Base-by-base conservation (phyloP, 192 early-diverging fungal genomes). In the Rhizophagus sp. region DNA sequence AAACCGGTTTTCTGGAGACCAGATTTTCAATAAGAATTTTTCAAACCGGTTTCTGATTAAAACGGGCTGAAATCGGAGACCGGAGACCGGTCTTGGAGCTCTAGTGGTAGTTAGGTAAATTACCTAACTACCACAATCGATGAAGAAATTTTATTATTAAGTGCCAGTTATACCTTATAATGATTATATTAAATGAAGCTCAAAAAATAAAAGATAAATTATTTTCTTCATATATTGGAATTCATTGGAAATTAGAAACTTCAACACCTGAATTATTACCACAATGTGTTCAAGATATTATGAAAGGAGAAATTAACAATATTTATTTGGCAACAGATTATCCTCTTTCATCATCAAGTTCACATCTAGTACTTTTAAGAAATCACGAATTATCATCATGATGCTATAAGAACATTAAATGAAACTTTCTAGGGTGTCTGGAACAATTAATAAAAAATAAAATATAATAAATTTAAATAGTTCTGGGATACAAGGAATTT, bases 241-340 rank as follows among this genome's bases (percentile, higher is more conserved):
- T 74, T 57, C 73, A 74, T 74, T 74, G 73, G 73, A 24, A 50
- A 52, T 47, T 74, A 39, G 73, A 74, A 33, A 3, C 4, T 8
- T 39, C 47, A 34, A 10, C 0, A 27, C 73, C 73, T n/a, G 4
- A 19, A 30, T 17, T 22, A n/a, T 17, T 74, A 72, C 52, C 67
- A 27, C 0, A 76, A 25, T 80, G 71, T 75, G 36, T 25, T 15
- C 9, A 34, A n/a, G n/a, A n/a, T n/a, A n/a, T 67, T 15, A 67
- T 17, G 9, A 19, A 15, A 19, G 41, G 47, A 22, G 50, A 33
- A 22, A 57, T 76, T 1, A 3, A 24, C 7, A 49, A 34, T 25
- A 24, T 76, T 24, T 76, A 79, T 57, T n/a, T 74, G 0, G 65
- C 71, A 41, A 73, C 41, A 9, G 78, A 76, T 70, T 76, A 79